Percentiles rank a stretch among this genome's conserved stretches.
Evolutionary conservation across 2,329 filamentous ascomycete species (phyloP).

Genomic region (Colletotrichum melonis): DNA sequence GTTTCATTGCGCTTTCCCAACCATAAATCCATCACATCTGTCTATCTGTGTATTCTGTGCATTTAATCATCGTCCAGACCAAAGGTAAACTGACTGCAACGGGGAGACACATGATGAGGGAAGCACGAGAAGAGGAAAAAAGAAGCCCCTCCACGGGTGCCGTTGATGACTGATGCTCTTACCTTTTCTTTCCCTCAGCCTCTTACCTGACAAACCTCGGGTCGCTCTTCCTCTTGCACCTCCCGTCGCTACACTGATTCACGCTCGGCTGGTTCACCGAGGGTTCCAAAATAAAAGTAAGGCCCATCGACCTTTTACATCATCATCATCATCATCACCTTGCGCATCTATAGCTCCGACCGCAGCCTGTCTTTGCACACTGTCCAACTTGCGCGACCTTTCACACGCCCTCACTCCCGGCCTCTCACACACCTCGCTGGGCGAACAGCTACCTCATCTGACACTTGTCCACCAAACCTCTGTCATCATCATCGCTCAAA

Average conservation of each 20-base stretch:
- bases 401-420: neutral
- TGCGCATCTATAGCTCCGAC: neutral
- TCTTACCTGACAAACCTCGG: too few relatives aligned
- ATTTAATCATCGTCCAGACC: too few relatives aligned
- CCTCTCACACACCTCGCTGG: neutral
- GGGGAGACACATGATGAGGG: neutral
- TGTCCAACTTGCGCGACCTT: neutral
- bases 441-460: conserved; percentile 8
- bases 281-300: neutral
- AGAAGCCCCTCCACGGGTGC: neutral
- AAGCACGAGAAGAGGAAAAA: neutral
- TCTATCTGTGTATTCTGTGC: neutral
- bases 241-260: neutral
- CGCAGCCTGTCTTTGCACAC: neutral
- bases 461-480: conserved; percentile 14
- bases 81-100: neutral
- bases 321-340: neutral
- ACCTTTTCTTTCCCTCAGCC: neutral
- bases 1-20: neutral
- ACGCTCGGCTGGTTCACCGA: neutral
- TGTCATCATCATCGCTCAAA: conserved; percentile 27
- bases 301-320: neutral
- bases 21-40: neutral
- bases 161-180: neutral
- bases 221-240: neutral